These are phyloP conservation scores for Phaeotremella fagi DNA, from an alignment of 768 basidiomycete species.

Conservation along the genomic window DNA sequence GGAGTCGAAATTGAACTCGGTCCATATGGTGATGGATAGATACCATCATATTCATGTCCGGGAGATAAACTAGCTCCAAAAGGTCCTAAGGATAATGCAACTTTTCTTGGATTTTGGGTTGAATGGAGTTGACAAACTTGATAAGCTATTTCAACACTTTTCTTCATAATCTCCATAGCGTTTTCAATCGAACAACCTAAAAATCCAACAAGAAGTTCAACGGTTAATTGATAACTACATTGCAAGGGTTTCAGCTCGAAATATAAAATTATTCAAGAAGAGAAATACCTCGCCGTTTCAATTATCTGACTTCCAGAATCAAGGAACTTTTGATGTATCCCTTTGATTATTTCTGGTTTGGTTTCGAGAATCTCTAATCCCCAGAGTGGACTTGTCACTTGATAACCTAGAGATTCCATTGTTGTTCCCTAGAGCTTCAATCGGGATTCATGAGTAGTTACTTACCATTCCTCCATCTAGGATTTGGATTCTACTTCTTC, in stretches of 20 bases:
- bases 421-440: constrained; percentile 35
- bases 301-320: constrained; percentile 64
- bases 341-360: constrained; percentile 56
- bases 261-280: neutral
- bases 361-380: constrained; percentile 61
- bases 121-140: constrained; percentile 2
- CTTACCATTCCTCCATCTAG: constrained; percentile 30
- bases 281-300: constrained; percentile 62
- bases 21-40: constrained; percentile 72
- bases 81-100: constrained; percentile 69
- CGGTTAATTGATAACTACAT: constrained; percentile 28
- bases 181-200: constrained; percentile 32
- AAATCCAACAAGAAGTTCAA: constrained; percentile 4
- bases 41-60: constrained; percentile 64
- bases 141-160: constrained; percentile 17
- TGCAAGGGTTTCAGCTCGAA: neutral
- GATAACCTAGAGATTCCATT: constrained; percentile 27
- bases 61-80: constrained; percentile 65
- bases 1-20: constrained; percentile 46
- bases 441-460: neutral
- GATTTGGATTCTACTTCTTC: neutral
- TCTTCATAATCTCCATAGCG: constrained; percentile 2
- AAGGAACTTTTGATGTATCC: constrained; percentile 62
- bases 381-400: constrained; percentile 58
- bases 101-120: constrained; percentile 30